Conservation (phyloP, 192 early-diverging fungal genomes). For the Lobosporangium transversale region DNA sequence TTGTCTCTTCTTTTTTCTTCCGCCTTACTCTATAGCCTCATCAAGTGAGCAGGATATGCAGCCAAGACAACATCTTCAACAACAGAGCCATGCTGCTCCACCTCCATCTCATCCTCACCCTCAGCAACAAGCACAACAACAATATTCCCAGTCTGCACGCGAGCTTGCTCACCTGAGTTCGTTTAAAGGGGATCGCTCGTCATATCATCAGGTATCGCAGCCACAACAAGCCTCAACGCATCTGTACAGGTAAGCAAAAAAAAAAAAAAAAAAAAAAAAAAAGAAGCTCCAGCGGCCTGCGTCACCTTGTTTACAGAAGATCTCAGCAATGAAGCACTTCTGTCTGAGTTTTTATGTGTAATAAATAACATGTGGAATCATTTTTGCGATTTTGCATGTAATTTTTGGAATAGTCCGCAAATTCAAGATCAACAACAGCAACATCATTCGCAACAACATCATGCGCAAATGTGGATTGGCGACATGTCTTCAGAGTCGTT, state of each 20-base stretch:
- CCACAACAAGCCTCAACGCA: constrained; percentile 14
- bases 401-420: background rate
- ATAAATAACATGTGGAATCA: no score
- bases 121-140: constrained; percentile 3
- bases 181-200: constrained; percentile 19
- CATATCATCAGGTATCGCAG: constrained; percentile 19
- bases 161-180: constrained; percentile 12
- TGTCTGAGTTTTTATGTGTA: background rate
- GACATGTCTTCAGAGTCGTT: constrained; percentile 21
- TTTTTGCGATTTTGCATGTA: background rate
- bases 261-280: background rate
- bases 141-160: constrained; percentile 18
- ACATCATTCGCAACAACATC: constrained; percentile 16
- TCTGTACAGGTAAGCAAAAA: constrained; percentile 14
- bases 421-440: constrained; percentile 14
- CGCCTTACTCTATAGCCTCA: background rate
- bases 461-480: constrained; percentile 12
- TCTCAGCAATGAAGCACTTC: background rate
- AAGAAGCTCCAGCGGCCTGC: background rate
- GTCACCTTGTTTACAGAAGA: background rate
- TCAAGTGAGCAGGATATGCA: constrained; percentile 32
- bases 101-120: constrained; percentile 7
- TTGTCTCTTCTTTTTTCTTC: background rate
- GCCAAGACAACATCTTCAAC: constrained; percentile 14
- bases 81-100: background rate